These are phyloP conservation scores for Entomophthora muscae DNA, from an alignment of 371 early-diverging fungal species.

Conservation along the genomic window DNA sequence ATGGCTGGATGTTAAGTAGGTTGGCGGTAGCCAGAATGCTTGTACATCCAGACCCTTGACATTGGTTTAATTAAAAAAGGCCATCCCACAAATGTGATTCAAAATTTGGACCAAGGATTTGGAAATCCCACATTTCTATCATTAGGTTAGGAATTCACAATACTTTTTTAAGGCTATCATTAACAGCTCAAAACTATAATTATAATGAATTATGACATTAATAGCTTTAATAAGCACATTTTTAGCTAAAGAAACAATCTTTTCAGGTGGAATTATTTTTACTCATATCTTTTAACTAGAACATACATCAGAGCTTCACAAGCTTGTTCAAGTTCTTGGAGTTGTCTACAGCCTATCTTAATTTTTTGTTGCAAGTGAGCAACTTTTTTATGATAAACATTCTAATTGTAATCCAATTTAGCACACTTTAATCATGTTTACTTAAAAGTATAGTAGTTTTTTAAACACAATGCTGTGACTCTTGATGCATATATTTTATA, in stretches of 20 bases:
- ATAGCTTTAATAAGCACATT: slow-evolving; percentile 83
- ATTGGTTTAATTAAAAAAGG: too few species aligned
- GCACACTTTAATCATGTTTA: slow-evolving; percentile 60
- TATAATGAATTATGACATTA: slow-evolving; percentile 84
- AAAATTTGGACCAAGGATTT: too few species aligned
- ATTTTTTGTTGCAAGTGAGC: slow-evolving; percentile 58
- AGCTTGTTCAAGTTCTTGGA: slow-evolving; percentile 51
- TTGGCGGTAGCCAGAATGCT: too few species aligned
- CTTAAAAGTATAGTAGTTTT: slow-evolving; percentile 63
- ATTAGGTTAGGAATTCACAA: too few species aligned
- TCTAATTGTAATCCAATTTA: slow-evolving; percentile 40
- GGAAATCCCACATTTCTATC: too few species aligned
- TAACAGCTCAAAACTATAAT: slow-evolving; percentile 77
- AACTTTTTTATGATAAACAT: slow-evolving; percentile 56
- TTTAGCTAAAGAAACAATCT: slow-evolving; percentile 83
- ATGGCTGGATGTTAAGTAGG: too few species aligned
- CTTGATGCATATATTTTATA: slow-evolving; percentile 54
- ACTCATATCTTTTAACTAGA: slow-evolving; percentile 50
- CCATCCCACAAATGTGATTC: too few species aligned
- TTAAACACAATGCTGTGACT: slow-evolving; percentile 50
- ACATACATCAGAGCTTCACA: slow-evolving; percentile 65
- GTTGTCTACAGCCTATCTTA: slow-evolving; percentile 46
- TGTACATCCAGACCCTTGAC: too few species aligned
- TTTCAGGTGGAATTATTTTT: slow-evolving; percentile 89
- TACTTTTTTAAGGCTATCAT: slow-evolving; percentile 92